Conservation (phyloP, 495 filamentous ascomycete species). For the Emericellopsis terricola region DNA sequence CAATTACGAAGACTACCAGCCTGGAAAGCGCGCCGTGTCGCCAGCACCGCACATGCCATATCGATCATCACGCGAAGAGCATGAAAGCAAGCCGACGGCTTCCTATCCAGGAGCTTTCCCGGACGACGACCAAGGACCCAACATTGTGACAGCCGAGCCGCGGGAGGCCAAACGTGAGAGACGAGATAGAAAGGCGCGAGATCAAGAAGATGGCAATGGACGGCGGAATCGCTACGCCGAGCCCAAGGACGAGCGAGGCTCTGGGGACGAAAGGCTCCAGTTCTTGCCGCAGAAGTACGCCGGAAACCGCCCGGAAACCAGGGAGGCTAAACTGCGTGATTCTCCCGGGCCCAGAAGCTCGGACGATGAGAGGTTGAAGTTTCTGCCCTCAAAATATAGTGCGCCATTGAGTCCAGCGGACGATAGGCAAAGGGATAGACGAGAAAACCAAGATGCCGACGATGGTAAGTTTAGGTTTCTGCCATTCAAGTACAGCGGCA, state of each 20-base stretch:
- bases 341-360: neutral
- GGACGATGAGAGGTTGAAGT: slow-evolving; percentile 1
- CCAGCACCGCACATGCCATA: slow-evolving; percentile 12
- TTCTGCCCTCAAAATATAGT: slow-evolving; percentile 1
- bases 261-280: slow-evolving; percentile 1
- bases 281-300: slow-evolving; percentile 1
- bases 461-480: neutral
- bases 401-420: slow-evolving; percentile 4
- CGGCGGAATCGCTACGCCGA: slow-evolving; percentile 1
- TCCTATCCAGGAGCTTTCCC: neutral
- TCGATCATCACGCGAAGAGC: slow-evolving; percentile 10
- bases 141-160: slow-evolving; percentile 5
- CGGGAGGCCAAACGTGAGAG: slow-evolving; percentile 6
- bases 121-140: neutral
- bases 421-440: neutral
- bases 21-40: slow-evolving; percentile 22
- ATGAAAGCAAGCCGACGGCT: neutral
- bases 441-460: neutral
- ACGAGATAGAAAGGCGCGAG: slow-evolving; percentile 8
- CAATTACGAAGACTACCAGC: slow-evolving; percentile 11
- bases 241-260: slow-evolving; percentile 12
- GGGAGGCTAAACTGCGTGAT: slow-evolving; percentile 5
- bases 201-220: neutral
- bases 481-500: slow-evolving; percentile 1
- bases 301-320: slow-evolving; percentile 4